Percentiles rank a stretch among this genome's conserved stretches.
Conservation (phyloP, 768 basidiomycete genomes). For the Symmetrospora coprosmae region DNA sequence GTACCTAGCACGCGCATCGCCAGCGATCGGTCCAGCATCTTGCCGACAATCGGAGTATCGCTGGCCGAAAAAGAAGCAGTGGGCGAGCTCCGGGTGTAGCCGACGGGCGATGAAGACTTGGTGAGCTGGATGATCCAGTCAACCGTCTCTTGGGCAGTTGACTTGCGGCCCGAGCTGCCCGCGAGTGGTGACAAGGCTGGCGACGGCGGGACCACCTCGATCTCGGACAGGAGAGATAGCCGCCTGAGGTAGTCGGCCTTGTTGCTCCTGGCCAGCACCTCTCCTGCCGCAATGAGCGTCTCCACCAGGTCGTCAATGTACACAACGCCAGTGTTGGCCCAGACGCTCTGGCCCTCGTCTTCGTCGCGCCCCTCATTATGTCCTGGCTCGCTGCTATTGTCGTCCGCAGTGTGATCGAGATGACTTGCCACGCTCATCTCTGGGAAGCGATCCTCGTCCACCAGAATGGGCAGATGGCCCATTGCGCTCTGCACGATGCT, state of each 20-base stretch:
- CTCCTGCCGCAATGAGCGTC: conserved; percentile 8
- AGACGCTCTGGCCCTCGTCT: too few relatives aligned
- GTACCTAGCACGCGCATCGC: conserved; percentile 26
- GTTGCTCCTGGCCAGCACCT: conserved; percentile 4
- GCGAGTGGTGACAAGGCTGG: background rate
- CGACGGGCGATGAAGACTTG: conserved; percentile 26
- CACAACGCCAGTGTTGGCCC: background rate
- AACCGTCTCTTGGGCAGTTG: conserved; percentile 24
- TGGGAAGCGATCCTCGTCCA: conserved; percentile 18
- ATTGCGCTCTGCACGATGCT: conserved; percentile 30
- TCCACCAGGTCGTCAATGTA: conserved; percentile 14
- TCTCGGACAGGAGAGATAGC: conserved; percentile 28
- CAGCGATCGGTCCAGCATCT: conserved; percentile 21
- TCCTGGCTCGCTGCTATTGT: too few relatives aligned
- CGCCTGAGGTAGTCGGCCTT: conserved; percentile 27
- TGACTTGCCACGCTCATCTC: conserved; percentile 4
- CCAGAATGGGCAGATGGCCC: conserved; percentile 27
- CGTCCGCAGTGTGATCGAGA: too few relatives aligned
- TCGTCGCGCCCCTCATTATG: too few relatives aligned
- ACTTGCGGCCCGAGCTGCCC: background rate
- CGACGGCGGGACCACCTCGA: conserved; percentile 26
- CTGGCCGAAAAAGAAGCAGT: background rate
- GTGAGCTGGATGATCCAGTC: conserved; percentile 23
- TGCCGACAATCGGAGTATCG: background rate
- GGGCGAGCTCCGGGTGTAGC: background rate